A percentile compares a stretch with the other conserved stretches of the same genome.
These are phyloP conservation scores for Piper betle DNA, from an alignment of 164 flowering plant genomes.

Conservation along the genomic window DNA sequence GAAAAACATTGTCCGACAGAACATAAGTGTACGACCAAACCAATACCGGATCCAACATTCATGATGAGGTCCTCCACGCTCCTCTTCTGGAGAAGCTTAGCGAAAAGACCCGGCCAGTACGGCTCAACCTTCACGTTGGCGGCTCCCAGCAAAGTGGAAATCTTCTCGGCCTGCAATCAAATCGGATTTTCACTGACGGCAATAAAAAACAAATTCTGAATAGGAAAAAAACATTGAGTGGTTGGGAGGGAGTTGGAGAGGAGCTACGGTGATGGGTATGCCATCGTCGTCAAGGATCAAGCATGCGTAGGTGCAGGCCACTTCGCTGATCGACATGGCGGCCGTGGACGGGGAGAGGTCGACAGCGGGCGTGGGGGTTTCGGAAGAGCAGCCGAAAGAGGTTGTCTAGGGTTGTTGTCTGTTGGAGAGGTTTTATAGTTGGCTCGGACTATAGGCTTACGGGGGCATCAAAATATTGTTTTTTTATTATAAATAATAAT, in stretches of 20 bases:
- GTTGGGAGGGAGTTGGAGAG: neutral
- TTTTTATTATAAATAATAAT: no score
- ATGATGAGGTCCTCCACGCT: slow-evolving; percentile 7
- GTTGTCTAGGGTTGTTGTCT: no score
- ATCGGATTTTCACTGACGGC: neutral
- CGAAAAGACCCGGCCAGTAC: slow-evolving; percentile 12
- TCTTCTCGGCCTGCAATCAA: slow-evolving; percentile 10
- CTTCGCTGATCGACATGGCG: slow-evolving; percentile 5
- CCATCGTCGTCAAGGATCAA: slow-evolving; percentile 13
- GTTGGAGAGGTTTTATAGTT: no score
- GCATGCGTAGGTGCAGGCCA: slow-evolving; percentile 11
- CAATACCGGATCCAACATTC: slow-evolving; percentile 10
- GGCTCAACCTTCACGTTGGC: slow-evolving; percentile 9
- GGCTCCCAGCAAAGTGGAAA: slow-evolving; percentile 2
- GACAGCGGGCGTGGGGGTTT: no score
- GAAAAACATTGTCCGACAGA: neutral
- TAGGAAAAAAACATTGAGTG: neutral
- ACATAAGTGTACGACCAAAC: neutral
- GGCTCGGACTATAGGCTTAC: no score
- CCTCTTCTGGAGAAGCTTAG: slow-evolving; percentile 10
- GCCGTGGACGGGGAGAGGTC: neutral
- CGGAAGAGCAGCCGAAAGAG: no score
- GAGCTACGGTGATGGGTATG: slow-evolving; percentile 9
- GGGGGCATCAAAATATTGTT: no score
- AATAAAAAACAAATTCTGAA: neutral